phyloP scores from a whole-genome alignment of 805 yeast genomes.

The Yarrowia hollandica region DNA sequence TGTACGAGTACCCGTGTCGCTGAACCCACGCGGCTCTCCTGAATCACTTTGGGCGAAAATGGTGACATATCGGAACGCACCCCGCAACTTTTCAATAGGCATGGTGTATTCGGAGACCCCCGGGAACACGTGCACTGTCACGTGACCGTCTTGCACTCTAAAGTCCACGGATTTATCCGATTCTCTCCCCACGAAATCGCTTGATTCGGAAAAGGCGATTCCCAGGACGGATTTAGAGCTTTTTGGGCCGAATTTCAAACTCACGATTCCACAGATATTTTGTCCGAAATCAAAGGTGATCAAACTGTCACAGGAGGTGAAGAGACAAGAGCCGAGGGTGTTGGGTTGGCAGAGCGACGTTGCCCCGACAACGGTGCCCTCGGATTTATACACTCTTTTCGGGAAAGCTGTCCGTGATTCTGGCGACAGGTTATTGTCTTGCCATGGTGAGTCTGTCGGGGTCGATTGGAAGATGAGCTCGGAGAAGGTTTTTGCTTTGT shows the following conservation, averaged over 20 bases:
- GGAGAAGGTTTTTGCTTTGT: constrained; percentile 19
- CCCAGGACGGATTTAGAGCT: background rate
- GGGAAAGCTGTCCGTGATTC: background rate
- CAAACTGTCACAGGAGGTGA: background rate
- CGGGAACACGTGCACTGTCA: background rate
- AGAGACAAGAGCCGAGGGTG: background rate
- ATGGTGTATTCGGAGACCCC: constrained; percentile 4
- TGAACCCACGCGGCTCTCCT: too few relatives aligned
- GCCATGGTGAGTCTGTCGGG: constrained; percentile 6
- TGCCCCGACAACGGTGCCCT: background rate
- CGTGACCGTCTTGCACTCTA: background rate
- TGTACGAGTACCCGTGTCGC: too few relatives aligned
- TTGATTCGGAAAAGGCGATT: constrained; percentile 1
- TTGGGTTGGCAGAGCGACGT: background rate
- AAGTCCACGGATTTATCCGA: constrained; percentile 22
- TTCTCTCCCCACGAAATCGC: background rate
- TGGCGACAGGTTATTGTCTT: background rate
- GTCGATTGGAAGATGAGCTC: constrained; percentile 7
- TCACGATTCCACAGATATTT: constrained; percentile 7
- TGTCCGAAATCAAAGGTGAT: constrained; percentile 2
- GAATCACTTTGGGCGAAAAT: too few relatives aligned
- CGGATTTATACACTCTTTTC: background rate
- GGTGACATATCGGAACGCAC: constrained; percentile 2
- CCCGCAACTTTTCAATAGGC: background rate
- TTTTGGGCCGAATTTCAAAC: background rate